Evolutionary conservation across 768 basidiomycete genomes (phyloP).

Genomic region (Chiua virens): DNA sequence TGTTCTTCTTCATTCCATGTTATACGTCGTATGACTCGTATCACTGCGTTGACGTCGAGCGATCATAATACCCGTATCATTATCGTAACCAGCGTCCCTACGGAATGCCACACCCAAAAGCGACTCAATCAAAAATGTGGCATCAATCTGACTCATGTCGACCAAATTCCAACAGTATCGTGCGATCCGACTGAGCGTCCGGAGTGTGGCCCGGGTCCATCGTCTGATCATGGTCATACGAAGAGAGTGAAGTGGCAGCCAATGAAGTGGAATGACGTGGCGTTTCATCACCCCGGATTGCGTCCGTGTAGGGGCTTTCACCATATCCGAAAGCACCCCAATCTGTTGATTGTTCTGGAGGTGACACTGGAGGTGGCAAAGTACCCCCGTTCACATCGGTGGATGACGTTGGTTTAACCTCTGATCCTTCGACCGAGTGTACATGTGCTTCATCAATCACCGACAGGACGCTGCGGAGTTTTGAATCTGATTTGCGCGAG

Average conservation of each 20-base stretch:
- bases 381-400: slow-evolving; percentile 29
- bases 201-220: slow-evolving; percentile 13
- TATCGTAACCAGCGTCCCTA: slow-evolving; percentile 6
- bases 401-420: slow-evolving; percentile 25
- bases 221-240: slow-evolving; percentile 25
- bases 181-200: slow-evolving; percentile 29
- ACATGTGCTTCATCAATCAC: slow-evolving; percentile 63
- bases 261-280: slow-evolving; percentile 42
- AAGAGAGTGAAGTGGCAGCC: slow-evolving; percentile 18
- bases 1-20: not conserved
- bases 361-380: slow-evolving; percentile 18
- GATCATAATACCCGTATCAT: slow-evolving; percentile 14
- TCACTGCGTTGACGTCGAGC: not conserved
- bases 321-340: slow-evolving; percentile 45
- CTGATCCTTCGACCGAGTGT: slow-evolving; percentile 28
- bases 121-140: slow-evolving; percentile 8
- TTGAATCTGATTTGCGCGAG: slow-evolving; percentile 58
- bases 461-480: slow-evolving; percentile 70
- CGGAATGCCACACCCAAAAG: slow-evolving; percentile 4
- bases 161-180: slow-evolving; percentile 22
- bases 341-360: slow-evolving; percentile 24
- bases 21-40: slow-evolving; percentile 1
- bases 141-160: slow-evolving; percentile 13
- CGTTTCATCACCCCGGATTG: slow-evolving; percentile 41
- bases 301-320: slow-evolving; percentile 34